A percentile compares a stretch with the other conserved stretches of the same genome.
Conservation (phyloP, 2,329 filamentous ascomycete genomes). For the Sporothrix protearum region DNA sequence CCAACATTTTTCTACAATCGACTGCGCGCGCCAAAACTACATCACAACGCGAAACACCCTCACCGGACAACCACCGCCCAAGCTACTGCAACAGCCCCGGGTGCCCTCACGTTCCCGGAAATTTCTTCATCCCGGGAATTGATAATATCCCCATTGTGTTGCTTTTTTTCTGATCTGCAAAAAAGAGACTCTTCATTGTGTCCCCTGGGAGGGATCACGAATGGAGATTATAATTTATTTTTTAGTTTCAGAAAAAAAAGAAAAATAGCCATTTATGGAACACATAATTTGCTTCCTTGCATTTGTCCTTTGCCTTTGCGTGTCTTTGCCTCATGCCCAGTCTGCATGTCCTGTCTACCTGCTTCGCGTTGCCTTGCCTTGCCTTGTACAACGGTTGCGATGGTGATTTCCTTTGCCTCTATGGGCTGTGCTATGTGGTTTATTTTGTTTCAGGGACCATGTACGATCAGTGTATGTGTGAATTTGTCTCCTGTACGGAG, state of each 20-base stretch:
- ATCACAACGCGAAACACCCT: background rate
- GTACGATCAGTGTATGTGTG: conserved; percentile 7
- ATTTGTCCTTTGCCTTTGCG: background rate
- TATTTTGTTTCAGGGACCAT: background rate
- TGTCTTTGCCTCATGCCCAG: background rate
- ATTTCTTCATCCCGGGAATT: background rate
- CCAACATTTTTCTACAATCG: background rate
- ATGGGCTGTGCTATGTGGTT: background rate
- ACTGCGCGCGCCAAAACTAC: conserved; percentile 16
- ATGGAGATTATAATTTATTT: background rate
- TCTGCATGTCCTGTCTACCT: background rate
- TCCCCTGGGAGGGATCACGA: conserved; percentile 3
- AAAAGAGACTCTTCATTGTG: background rate
- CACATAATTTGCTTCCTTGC: conserved; percentile 5
- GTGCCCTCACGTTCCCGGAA: background rate
- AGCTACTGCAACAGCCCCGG: background rate
- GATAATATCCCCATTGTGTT: background rate
- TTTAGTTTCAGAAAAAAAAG: conserved; percentile 12
- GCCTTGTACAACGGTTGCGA: background rate
- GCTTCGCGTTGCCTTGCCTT: background rate
- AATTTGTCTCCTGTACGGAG: background rate
- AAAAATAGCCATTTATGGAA: conserved; percentile 18
- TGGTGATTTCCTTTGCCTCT: conserved; percentile 5
- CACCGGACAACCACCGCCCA: background rate
- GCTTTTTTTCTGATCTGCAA: conserved; percentile 5